Evolutionary conservation across 192 early-diverging fungal genomes (phyloP).

Genomic region (Podila clonocystis): DNA sequence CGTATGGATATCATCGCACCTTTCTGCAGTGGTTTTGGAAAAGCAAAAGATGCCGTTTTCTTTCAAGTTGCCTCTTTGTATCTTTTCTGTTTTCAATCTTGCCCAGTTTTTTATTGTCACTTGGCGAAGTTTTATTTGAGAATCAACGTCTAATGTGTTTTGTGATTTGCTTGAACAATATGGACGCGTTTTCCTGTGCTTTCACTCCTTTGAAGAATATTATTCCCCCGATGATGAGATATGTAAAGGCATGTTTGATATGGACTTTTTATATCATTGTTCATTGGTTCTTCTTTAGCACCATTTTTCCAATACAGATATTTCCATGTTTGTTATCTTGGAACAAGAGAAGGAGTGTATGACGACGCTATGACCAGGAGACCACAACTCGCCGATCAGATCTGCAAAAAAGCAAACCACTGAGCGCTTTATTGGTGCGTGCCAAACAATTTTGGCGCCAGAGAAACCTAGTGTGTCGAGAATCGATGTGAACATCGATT

Average conservation of each 20-base stretch:
- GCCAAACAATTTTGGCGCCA: too few relatives aligned
- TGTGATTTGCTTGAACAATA: background rate
- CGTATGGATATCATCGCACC: conserved; percentile 50
- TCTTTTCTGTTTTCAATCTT: background rate
- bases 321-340: too few relatives aligned
- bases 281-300: too few relatives aligned
- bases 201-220: background rate
- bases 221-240: conserved; percentile 36
- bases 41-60: conserved; percentile 3
- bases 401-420: too few relatives aligned
- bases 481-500: too few relatives aligned
- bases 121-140: background rate
- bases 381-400: too few relatives aligned
- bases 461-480: too few relatives aligned
- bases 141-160: background rate
- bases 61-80: background rate
- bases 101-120: background rate
- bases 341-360: too few relatives aligned
- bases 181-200: background rate
- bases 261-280: background rate
- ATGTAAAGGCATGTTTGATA: conserved; percentile 51
- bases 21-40: conserved; percentile 1
- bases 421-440: too few relatives aligned
- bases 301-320: too few relatives aligned
- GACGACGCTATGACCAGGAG: too few relatives aligned